Base-by-base conservation (phyloP, 495 filamentous ascomycete genomes). In the Rostrohypoxylon terebratum region DNA sequence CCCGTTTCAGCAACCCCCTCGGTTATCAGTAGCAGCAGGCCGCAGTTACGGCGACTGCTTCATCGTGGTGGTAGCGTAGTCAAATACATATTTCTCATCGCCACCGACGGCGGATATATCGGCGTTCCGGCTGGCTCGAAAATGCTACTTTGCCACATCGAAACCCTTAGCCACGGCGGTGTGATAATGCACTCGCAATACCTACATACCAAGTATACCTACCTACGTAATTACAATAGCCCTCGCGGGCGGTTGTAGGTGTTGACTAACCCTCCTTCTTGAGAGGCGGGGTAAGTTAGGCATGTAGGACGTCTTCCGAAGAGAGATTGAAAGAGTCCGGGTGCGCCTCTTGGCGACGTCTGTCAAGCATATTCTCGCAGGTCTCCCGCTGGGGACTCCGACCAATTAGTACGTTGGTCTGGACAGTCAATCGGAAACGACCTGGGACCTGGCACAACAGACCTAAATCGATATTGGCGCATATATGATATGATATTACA, bases 1-100 rank as follows among this genome's bases (percentile, higher is more conserved):
- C 53, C 28, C 53, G 33, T 57, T 38, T 36, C 31, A 31, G 53
- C 31, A 57, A 57, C 4, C 5, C 53, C 33, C 53, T 57, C 53
- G 53, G 53, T 9, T 38, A 34, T 57, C 53, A 42, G 38, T 42
- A 5, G 4, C 21, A 31, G 8, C 21, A 31, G 8, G 53, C 20
- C 25, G 23, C 51, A 55, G 51, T 7, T 33, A 14, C 31, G 51
- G 23, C 31, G 6, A 55, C 51, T 31, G 6, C 10, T 13, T 4
- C 25, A 28, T 33, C 51, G 23, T 33, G n/a, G 21, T 25, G 20
- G 47, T 20, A 45, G 48, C 23, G 23, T 38, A 57, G 53, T 38
- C 33, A n/a, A 38, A 57, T 34, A 34, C 2, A 34, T 14, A 55
- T 34, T 55, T 55, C 14, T 55, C 14, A 33, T 55, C 31, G 33